These are phyloP conservation scores for Phytophthora ohioensis DNA, from an alignment of 352 stramenopile genomes.

Conservation along the genomic window DNA sequence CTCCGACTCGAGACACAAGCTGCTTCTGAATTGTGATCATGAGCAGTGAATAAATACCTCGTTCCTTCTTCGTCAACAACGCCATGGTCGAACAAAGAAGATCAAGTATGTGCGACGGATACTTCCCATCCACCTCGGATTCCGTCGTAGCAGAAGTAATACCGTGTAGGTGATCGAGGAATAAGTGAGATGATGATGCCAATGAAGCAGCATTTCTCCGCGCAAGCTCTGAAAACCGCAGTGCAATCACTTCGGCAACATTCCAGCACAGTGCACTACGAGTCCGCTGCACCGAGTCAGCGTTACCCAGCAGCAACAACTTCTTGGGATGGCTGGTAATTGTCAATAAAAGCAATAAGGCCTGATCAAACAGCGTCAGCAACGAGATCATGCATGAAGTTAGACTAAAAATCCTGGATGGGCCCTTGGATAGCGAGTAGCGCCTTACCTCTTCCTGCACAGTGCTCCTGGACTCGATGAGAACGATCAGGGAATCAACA, in stretches of 20 bases:
- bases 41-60: slow-evolving; percentile 72
- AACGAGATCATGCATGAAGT: slow-evolving; percentile 5
- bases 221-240: slow-evolving; percentile 55
- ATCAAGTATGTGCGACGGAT: slow-evolving; percentile 69
- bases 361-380: slow-evolving; percentile 37
- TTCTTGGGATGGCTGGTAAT: slow-evolving; percentile 74
- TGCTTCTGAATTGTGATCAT: slow-evolving; percentile 92
- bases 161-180: slow-evolving; percentile 81
- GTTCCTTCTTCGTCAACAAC: slow-evolving; percentile 67
- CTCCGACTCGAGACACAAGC: slow-evolving; percentile 54
- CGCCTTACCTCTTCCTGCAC: slow-evolving; percentile 70
- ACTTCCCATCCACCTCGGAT: slow-evolving; percentile 40
- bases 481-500: slow-evolving; percentile 44
- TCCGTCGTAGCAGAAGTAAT: slow-evolving; percentile 58
- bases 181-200: slow-evolving; percentile 71
- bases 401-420: neutral
- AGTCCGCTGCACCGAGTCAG: slow-evolving; percentile 39
- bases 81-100: slow-evolving; percentile 79
- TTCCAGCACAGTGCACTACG: slow-evolving; percentile 66
- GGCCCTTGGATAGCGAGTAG: too few relatives aligned
- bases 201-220: slow-evolving; percentile 48
- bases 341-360: slow-evolving; percentile 71
- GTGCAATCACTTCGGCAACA: slow-evolving; percentile 63
- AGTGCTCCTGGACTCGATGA: slow-evolving; percentile 48
- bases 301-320: slow-evolving; percentile 58